Conservation (phyloP, 768 basidiomycete genomes). For the Boletus subparvulus region DNA sequence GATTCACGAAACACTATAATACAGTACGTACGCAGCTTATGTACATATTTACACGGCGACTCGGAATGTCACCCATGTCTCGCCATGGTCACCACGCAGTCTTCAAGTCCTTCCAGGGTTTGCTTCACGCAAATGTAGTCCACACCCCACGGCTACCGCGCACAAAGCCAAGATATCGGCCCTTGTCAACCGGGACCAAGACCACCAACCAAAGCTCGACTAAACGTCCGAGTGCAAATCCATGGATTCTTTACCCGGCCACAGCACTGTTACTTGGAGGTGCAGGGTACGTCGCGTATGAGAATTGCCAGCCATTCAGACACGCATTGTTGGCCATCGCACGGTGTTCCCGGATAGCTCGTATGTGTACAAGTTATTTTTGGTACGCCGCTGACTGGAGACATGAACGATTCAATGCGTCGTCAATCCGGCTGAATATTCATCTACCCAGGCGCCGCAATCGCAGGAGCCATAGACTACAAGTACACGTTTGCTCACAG, state of each 20-base stretch:
- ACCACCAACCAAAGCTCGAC: neutral
- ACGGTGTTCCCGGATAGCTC: constrained; percentile 79
- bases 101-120: constrained; percentile 10
- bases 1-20: neutral
- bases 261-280: constrained; percentile 31
- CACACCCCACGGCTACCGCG: constrained; percentile 1
- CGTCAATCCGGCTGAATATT: neutral
- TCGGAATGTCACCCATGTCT: constrained; percentile 14
- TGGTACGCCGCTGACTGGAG: constrained; percentile 25
- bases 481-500: constrained; percentile 59
- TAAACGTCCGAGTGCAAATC: constrained; percentile 8
- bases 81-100: constrained; percentile 12
- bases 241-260: constrained; percentile 29
- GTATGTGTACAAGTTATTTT: constrained; percentile 36
- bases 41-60: neutral
- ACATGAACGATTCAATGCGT: constrained; percentile 18
- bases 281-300: constrained; percentile 50
- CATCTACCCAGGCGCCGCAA: constrained; percentile 50
- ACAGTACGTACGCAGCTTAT: neutral
- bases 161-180: constrained; percentile 6
- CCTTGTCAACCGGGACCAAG: constrained; percentile 12
- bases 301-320: constrained; percentile 70
- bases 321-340: constrained; percentile 70
- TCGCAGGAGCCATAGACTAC: constrained; percentile 68
- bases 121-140: constrained; percentile 6